phyloP scores from a whole-genome alignment of 2,329 filamentous ascomycete species.

The Fusarium papillatum region DNA sequence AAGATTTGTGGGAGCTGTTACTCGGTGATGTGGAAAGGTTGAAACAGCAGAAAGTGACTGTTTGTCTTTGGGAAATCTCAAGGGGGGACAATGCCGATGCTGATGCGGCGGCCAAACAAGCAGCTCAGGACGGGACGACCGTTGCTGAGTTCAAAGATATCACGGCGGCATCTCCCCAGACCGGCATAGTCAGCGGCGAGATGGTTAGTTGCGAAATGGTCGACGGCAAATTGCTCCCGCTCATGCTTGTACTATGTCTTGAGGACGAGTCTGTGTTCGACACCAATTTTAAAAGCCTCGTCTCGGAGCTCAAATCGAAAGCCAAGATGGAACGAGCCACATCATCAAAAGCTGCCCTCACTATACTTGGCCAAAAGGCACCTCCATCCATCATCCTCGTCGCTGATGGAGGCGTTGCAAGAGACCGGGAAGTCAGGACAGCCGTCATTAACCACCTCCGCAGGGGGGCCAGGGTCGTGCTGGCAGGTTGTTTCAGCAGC shows the following conservation, averaged over 20 bases:
- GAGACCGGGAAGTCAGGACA: slow-evolving; percentile 4
- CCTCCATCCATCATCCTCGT: slow-evolving; percentile 18
- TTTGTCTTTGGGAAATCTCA: slow-evolving; percentile 64
- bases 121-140: slow-evolving; percentile 13
- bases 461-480: slow-evolving; percentile 14
- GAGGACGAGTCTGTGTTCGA: slow-evolving; percentile 4
- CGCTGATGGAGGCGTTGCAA: slow-evolving; percentile 7
- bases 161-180: background rate
- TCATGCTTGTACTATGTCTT: slow-evolving; percentile 11
- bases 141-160: slow-evolving; percentile 8
- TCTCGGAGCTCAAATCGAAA: slow-evolving; percentile 6
- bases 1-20: slow-evolving; percentile 65
- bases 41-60: slow-evolving; percentile 44
- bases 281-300: background rate
- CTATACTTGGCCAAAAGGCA: background rate
- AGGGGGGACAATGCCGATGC: slow-evolving; percentile 57
- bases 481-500: slow-evolving; percentile 12
- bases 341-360: slow-evolving; percentile 3
- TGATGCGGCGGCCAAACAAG: slow-evolving; percentile 54
- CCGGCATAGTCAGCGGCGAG: background rate
- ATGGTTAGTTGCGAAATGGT: background rate
- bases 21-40: slow-evolving; percentile 54
- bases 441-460: slow-evolving; percentile 15
- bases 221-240: background rate
- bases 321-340: slow-evolving; percentile 10